Base-by-base conservation (phyloP, 2,329 filamentous ascomycete genomes). In the Aspergillus piperis region DNA sequence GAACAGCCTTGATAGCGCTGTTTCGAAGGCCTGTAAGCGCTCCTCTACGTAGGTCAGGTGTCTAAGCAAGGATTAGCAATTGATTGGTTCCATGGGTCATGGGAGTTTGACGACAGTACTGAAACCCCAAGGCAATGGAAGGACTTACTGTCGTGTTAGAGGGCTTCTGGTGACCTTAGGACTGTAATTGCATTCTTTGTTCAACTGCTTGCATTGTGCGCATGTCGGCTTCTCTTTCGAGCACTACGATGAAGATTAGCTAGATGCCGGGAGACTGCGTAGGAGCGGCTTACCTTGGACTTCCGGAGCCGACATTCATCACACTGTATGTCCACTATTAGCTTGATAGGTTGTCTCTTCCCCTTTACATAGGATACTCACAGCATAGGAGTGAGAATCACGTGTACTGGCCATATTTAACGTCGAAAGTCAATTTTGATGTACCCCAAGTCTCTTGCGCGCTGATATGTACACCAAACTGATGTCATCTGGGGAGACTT, bases 121-220 rank as follows among this genome's bases (percentile, higher is more conserved):
- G 21, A 51, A 5, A 8, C 32, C 32, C 11, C 23, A 25, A 49
- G 15, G n/a, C 19, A 3, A 47, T 47, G 11, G 15, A 15, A 51
- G 36, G 51, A 70, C 74, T 69, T 66, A 78, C 74, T 78, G 75
- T 60, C 77, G 68, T 32, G 77, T 79, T 54, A 79, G 66, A 44
- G 77, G 76, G 54, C 76, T 79, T 51, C 77, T 69, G 44, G 71
- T 71, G n/a, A 77, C 65, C 64, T 77, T 78, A 2, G 75, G 76
- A 57, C 77, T 78, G 64, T 79, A 79, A 27, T 72, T 71, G 68
- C 77, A 79, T 60, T 76, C 70, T 61, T 76, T 77, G 57, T 72
- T 71, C 54, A 78, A 62, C 58, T 78, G 76, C 59, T 68, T 70
- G 62, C 77, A 79, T 67, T 76, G 72, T 36, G 71, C 62, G 60